phyloP scores from a whole-genome alignment of 192 early-diverging fungal species.

The Geranomyces michiganensis region DNA sequence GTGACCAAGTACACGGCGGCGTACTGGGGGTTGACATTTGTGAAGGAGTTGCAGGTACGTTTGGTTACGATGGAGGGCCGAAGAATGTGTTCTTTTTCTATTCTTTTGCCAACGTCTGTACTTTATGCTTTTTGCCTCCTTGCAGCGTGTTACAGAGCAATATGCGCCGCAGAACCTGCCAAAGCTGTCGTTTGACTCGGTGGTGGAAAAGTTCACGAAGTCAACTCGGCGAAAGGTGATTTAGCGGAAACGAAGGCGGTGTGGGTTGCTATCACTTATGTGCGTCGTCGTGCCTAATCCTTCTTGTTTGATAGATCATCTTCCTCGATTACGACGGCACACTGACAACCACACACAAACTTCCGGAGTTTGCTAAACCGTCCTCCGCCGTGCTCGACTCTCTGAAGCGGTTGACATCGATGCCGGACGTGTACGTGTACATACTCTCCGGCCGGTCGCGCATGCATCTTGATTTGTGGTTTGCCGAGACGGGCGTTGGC shows the following conservation, averaged over 20 bases:
- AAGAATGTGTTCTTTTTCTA: background rate
- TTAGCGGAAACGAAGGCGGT: too few relatives aligned
- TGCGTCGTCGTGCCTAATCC: background rate
- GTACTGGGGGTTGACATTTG: conserved; percentile 95
- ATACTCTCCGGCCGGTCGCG: conserved; percentile 93
- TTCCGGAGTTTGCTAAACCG: conserved; percentile 94
- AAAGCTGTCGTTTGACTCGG: conserved; percentile 55
- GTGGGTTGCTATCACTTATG: background rate
- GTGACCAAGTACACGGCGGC: conserved; percentile 97
- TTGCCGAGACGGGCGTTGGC: conserved; percentile 82
- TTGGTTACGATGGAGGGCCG: too few relatives aligned
- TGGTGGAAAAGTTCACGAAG: conserved; percentile 55
- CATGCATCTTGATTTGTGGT: conserved; percentile 90
- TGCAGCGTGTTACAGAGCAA: conserved; percentile 64
- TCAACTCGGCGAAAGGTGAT: conserved; percentile 66
- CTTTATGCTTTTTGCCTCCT: background rate
- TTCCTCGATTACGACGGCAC: conserved; percentile 98
- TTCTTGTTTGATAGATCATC: conserved; percentile 53
- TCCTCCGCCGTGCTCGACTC: conserved; percentile 70
- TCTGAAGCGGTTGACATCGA: conserved; percentile 68
- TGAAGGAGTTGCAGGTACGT: conserved; percentile 71
- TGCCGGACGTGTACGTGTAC: conserved; percentile 90
- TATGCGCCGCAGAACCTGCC: conserved; percentile 68
- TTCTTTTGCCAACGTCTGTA: background rate
- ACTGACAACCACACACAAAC: conserved; percentile 77